Evolutionary conservation across 371 early-diverging fungal genomes (phyloP), one percentile per base, ranked within the genome.

Genomic region (Rhizomucor miehei): DNA sequence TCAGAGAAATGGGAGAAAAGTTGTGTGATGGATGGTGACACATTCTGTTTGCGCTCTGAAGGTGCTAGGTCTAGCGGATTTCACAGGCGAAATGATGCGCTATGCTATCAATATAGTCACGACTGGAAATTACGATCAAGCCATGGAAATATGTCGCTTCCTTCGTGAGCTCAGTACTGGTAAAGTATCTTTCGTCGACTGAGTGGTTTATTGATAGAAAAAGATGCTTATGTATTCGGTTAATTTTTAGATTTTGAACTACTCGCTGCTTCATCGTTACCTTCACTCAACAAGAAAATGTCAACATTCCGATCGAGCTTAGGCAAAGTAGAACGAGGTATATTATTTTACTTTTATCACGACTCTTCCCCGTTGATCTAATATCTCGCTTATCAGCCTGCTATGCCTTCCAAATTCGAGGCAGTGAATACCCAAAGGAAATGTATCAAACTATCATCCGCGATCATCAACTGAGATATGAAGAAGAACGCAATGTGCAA

Each of bases 31-130:
- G 39, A 38, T 38, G 39, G 39, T 38, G 39, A 2, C 6, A 29
- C 4, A 16, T 25, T 43, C 24, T 23, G 24, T 40, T 23, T 23
- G 20, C 0, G n/a, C n/a, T 3, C 4, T 8, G 9, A 37, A 61
- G 67, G 41, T 73, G 16, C 51, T 83, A 6, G 89, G 88, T 24
- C 55, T 89, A 14, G 83, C 81, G 8, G 88, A 88, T 66, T 75
- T 87, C 38, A 86, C 87, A 13, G 89, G 89, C 37, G 88, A 88
- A 57, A 54, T 89, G 46, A 87, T 88, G 87, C 73, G 88, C 36
- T 65, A 78, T 19, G 81, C 82, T 5, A 86, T 88, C 60, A 75
- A 84, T 44, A 63, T 48, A 52, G 77, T 71, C 36, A 66, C 70
- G 41, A 39, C 70, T 46, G 65, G 85, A 45, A 52, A 66, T 35